Conservation (phyloP, 23 red algal species). For the Chondrus crispus region DNA sequence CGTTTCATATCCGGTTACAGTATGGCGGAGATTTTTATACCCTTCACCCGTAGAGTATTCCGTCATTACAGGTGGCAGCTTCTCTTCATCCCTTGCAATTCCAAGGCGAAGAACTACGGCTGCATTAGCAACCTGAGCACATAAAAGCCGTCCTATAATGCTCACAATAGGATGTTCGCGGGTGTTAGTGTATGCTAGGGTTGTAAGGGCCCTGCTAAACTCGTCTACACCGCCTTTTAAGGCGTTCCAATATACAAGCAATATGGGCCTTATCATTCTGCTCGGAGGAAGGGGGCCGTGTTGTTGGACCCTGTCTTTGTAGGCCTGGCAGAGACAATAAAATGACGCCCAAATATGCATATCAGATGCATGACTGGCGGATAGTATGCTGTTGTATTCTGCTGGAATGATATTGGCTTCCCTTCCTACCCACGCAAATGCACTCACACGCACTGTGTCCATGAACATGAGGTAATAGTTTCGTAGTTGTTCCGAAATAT, state of each 20-base stretch:
- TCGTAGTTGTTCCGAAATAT: background rate
- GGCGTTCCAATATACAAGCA: background rate
- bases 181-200: background rate
- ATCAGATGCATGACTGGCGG: background rate
- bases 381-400: background rate
- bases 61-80: background rate
- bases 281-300: background rate
- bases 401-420: background rate
- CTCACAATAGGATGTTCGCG: constrained; percentile 15
- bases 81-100: background rate
- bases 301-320: background rate
- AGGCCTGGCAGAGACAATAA: background rate
- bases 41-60: background rate
- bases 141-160: background rate
- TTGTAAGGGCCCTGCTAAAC: background rate
- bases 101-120: background rate
- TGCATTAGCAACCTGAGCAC: background rate
- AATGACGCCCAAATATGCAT: background rate
- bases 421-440: constrained; percentile 19
- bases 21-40: no score
- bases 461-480: background rate
- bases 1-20: no score
- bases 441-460: no score
- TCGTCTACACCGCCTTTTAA: background rate
- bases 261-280: background rate